Evolutionary conservation across 2,329 filamentous ascomycete species (phyloP).

Genomic region (Magnaporthiopsis incrustans): DNA sequence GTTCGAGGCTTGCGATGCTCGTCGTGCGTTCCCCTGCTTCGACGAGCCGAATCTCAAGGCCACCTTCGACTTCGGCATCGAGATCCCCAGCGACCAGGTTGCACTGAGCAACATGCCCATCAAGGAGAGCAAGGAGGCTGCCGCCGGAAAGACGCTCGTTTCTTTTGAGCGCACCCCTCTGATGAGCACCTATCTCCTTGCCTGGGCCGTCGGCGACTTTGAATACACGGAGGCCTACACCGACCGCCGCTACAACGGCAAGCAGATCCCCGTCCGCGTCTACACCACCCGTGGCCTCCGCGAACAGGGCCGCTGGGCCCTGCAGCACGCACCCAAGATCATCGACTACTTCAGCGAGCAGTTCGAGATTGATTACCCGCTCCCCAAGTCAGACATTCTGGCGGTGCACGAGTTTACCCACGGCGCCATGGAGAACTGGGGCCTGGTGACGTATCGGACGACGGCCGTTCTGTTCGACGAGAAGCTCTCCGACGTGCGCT

Average conservation of each 20-base stretch:
- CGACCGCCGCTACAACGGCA: conserved; percentile 81
- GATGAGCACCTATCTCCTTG: conserved; percentile 87
- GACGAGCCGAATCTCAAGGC: conserved; percentile 97
- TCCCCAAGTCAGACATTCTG: conserved; percentile 85
- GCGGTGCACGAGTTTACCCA: conserved; percentile 87
- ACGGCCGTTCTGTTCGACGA: conserved; percentile 96
- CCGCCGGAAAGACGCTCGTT: conserved; percentile 60
- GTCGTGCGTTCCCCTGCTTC: conserved; percentile 93
- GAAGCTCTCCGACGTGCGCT: conserved; percentile 78
- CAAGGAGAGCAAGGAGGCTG: conserved; percentile 54
- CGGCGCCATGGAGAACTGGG: conserved; percentile 95
- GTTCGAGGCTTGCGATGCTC: conserved; percentile 93
- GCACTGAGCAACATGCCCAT: conserved; percentile 95
- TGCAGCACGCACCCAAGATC: conserved; percentile 85
- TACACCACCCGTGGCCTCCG: conserved; percentile 95
- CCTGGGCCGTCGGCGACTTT: conserved; percentile 95
- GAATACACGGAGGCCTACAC: conserved; percentile 93
- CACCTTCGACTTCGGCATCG: conserved; percentile 88
- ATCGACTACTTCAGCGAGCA: conserved; percentile 96
- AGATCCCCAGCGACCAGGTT: conserved; percentile 80
- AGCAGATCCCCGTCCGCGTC: conserved; percentile 84
- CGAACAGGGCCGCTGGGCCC: conserved; percentile 80
- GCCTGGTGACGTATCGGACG: conserved; percentile 89
- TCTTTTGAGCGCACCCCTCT: conserved; percentile 76
- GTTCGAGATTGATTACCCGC: conserved; percentile 86